Base-by-base conservation (phyloP, 345 rosid species). In the Eucalyptus polyanthemos region DNA sequence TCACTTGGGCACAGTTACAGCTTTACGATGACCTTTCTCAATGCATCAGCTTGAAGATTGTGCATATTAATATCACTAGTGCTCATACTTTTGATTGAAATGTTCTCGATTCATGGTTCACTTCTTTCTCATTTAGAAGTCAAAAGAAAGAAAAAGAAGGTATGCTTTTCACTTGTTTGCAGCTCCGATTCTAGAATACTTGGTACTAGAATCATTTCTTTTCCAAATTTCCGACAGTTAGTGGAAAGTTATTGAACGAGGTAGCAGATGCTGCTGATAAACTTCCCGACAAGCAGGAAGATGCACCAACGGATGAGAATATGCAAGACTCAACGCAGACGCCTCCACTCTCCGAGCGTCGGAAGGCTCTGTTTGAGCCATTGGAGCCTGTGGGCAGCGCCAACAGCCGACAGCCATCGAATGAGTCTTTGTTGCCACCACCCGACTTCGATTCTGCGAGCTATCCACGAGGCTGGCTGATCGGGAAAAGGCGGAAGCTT, bases 401-500 rank as follows among this genome's bases (percentile, higher is more conserved):
- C 88, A 94, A 95, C 88, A 95, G 97, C 67, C 88, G 87, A 58
- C 93, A 91, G 34, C 93, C 92, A 83, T 90, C 95, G 2, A 96
- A 95, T 50, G 99, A 96, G 87, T 93, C 96, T 8, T 92, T 97
- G 54, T 93, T 97, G 76, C 99, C 99, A 27, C 99, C 99, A 6
- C 99, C 99, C 2, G 99, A 97, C 93, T 96, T 97, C 11, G 99
- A 97, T 88, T 81, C 95, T 60, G 93, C 99, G 2, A 92, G 88
- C 93, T 97, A 97, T 91, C 98, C 99, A 1, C 96, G 95, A 88
- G 99, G 99, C 11, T 97, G 99, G 99, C 91, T 97, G 89, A 93
- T 97, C 3, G 99, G 99, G 81, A 97, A 97, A 94, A 97, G 94
- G 96, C 94, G 99, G 87, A 97, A 97, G 92, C 93, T 97, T 49